Evolutionary conservation across 106 monocot genomes (phyloP), one percentile per base, ranked within the genome.

Genomic region (Agapanthus africanus): DNA sequence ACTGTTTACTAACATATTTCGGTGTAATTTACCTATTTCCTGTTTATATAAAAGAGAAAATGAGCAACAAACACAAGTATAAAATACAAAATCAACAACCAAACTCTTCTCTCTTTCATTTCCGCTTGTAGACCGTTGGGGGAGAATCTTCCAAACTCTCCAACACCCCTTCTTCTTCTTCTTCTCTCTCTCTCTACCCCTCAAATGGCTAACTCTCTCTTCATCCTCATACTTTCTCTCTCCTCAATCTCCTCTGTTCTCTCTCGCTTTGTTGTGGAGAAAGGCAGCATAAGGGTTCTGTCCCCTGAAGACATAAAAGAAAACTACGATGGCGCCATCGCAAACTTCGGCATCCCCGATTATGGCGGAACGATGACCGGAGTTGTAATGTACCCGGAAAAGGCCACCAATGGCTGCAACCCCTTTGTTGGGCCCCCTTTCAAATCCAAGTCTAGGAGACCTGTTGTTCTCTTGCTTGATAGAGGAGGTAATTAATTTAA

Each of bases 221-320:
- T n/a, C n/a, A n/a, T n/a, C n/a, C n/a, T 39, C 59, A 28, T 71
- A 37, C 40, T 65, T 22, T 23, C 25, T 13, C 60, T 61, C 60
- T 5, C 26, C 39, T 38, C 22, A 4, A 11, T 16, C 40, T 27
- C 56, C 66, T 42, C 74, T 22, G 79, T 54, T 19, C 4, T 32
- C 1, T 73, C 70, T 18, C 71, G 81, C 59, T 94, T 94, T 57
- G 68, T 87, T 31, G 94, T 94, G 70, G 94, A 94, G 80, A 84
- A 87, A 78, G 87, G 67, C 78, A 83, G 82, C 78, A 71, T 94
- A 37, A 76, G 74, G 34, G 94, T 94, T 11, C 52, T 94, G 31
- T 67, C 74, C 10, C 94, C 94, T 64, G 87, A 76, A 36, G 69
- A 84, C 59, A 80, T 81, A 68, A 22, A 79, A 34, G 77, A 74